Conservation (phyloP, 2,329 filamentous ascomycete genomes). For the Rhexocercosporidium sp. region DNA sequence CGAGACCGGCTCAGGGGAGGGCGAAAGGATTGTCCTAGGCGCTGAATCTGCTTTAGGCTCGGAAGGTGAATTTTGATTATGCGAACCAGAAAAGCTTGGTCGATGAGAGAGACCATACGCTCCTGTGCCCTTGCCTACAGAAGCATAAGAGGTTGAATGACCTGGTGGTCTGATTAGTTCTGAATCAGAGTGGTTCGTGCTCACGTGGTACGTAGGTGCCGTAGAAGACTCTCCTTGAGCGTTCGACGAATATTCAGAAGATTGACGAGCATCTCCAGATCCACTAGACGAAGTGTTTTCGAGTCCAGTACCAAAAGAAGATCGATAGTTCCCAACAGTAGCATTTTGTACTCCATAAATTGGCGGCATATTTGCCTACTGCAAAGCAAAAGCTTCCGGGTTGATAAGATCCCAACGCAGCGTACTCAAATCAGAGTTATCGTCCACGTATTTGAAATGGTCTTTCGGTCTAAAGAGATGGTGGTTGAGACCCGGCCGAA, state of each 20-base stretch:
- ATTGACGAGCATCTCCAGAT: not conserved
- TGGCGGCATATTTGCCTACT: not conserved
- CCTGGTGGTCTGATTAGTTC: not conserved
- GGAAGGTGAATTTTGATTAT: not conserved
- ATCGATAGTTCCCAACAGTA: not conserved
- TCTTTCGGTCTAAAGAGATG: not conserved
- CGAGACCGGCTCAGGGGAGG: not conserved
- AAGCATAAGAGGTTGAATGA: not conserved
- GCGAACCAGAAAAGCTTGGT: not conserved
- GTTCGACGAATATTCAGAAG: not conserved
- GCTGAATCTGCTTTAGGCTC: not conserved
- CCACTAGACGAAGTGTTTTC: constrained; percentile 1
- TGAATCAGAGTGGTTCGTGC: not conserved
- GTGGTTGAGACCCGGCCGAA: constrained; percentile 2
- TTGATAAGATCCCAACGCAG: constrained; percentile 22
- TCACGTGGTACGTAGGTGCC: not conserved
- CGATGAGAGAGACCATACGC: not conserved
- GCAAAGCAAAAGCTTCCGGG: not conserved
- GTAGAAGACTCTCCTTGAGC: not conserved
- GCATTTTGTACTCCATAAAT: not conserved
- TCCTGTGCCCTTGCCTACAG: not conserved
- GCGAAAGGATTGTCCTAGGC: not conserved
- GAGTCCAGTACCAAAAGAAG: not conserved
- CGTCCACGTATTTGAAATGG: constrained; percentile 3
- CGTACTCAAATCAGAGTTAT: constrained; percentile 19